A percentile compares a stretch with the other conserved stretches of the same genome.
Evolutionary conservation across 2,329 filamentous ascomycete species (phyloP).

Genomic region (Biscogniauxia sp.): DNA sequence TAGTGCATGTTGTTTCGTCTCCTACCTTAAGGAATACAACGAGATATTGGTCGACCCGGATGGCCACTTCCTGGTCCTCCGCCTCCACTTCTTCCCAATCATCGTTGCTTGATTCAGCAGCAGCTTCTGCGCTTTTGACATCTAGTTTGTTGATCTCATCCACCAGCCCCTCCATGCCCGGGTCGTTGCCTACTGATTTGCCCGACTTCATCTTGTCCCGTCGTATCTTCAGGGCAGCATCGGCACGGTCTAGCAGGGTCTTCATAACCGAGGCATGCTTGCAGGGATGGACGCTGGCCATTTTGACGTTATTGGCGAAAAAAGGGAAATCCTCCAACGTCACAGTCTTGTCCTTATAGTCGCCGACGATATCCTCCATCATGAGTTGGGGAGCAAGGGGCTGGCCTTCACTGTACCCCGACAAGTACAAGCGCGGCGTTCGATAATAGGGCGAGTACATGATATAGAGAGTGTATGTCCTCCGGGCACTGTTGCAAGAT

Average conservation of each 20-base stretch:
- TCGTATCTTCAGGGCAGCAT: conserved; percentile 86
- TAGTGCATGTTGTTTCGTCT: background rate
- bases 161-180: conserved; percentile 80
- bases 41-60: conserved; percentile 84
- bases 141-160: conserved; percentile 72
- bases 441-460: conserved; percentile 97
- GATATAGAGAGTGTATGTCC: conserved; percentile 98
- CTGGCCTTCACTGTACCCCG: conserved; percentile 80
- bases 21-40: conserved; percentile 82
- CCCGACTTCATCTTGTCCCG: conserved; percentile 73
- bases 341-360: conserved; percentile 98
- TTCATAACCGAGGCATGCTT: conserved; percentile 99
- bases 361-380: conserved; percentile 96
- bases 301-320: conserved; percentile 87
- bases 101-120: conserved; percentile 51
- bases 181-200: conserved; percentile 47
- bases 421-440: conserved; percentile 91
- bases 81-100: conserved; percentile 67
- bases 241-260: conserved; percentile 88
- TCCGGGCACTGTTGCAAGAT: conserved; percentile 60
- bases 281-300: conserved; percentile 95
- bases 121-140: conserved; percentile 50
- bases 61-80: conserved; percentile 72
- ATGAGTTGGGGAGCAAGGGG: conserved; percentile 80
- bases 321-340: conserved; percentile 97